Percentiles rank a stretch among this genome's conserved stretches.
Conservation (phyloP, 2,329 filamentous ascomycete species). For the Dactylellina drechsleri region DNA sequence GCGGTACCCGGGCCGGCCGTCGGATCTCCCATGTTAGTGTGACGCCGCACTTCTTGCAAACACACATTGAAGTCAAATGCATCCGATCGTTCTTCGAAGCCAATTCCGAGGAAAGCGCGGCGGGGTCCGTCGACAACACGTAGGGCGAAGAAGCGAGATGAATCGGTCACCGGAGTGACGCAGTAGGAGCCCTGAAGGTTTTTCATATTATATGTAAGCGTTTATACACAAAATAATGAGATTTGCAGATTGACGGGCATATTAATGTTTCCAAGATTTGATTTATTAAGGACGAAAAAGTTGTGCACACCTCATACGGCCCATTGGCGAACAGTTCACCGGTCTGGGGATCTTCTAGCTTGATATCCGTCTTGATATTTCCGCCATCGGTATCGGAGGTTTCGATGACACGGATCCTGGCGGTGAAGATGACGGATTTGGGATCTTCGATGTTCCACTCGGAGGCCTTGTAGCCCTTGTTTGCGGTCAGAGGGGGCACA, state of each 20-base stretch:
- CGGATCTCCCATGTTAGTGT: slow-evolving; percentile 65
- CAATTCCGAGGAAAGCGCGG: slow-evolving; percentile 83
- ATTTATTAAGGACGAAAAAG: not conserved
- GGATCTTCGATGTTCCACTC: slow-evolving; percentile 78
- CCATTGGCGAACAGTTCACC: slow-evolving; percentile 85
- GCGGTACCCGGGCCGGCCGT: slow-evolving; percentile 57
- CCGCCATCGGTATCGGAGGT: slow-evolving; percentile 69
- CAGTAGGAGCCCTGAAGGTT: slow-evolving; percentile 56
- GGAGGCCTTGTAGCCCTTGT: slow-evolving; percentile 80
- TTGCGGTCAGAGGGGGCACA: slow-evolving; percentile 81
- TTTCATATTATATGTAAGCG: not conserved
- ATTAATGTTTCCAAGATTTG: no score
- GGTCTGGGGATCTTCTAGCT: slow-evolving; percentile 78
- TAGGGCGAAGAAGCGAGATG: slow-evolving; percentile 83
- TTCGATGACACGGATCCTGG: slow-evolving; percentile 80
- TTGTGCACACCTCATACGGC: slow-evolving; percentile 68
- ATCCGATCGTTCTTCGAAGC: slow-evolving; percentile 85
- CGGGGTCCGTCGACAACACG: slow-evolving; percentile 79
- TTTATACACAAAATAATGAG: not conserved
- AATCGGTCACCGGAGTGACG: slow-evolving; percentile 82
- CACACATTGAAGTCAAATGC: slow-evolving; percentile 87
- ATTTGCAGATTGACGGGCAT: no score
- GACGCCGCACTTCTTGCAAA: slow-evolving; percentile 75
- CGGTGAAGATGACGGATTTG: slow-evolving; percentile 81
- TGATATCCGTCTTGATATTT: slow-evolving; percentile 75